Base-by-base conservation (phyloP, 1,284 basidiomycete species). In the Porodaedalea pini region DNA sequence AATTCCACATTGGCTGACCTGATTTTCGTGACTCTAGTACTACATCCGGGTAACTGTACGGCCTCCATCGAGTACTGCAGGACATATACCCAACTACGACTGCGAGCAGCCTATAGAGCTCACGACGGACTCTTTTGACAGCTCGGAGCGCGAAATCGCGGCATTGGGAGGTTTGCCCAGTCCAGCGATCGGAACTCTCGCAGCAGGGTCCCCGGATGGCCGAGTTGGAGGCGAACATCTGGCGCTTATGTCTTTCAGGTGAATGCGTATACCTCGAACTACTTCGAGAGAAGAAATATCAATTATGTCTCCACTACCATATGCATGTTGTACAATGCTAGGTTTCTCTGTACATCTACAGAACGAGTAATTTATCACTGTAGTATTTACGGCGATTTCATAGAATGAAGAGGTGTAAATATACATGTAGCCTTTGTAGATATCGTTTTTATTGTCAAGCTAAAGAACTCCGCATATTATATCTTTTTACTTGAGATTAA, bases 91-190 rank as follows among this genome's bases (percentile, higher is more conserved):
- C 4, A 62, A 65, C 21, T 78, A 74, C 60, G 62, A 64, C 15
- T 69, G 75, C 59, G 74, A 77, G 37, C 70, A 74, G 43, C 63
- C 66, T 10, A 56, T 80, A 5, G 66, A 72, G 34, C 51, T 80
- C 13, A 74, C 71, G 25, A 79, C 75, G 8, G 78, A 79, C 63
- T 65, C 69, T 31, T 78, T 72, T 67, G 77, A 59, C 2, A 55
- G 52, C 52, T 32, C 27, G 3, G 57, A 58, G 25, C 56, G 41
- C 50, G 56, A 52, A 29, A 27, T 47, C 8, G 19, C 47, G 32
- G 34, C 31, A 19, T 19, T 45, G 8, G 56, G 56, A 8, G 50
- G 43, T 23, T 11, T 39, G 3, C 56, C 56, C 7, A 45, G 39
- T 19, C 56, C 56, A 11, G 50, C 56, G 34, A 39, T 53, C 10